Conservation (phyloP, 768 basidiomycete species). For the Hemileccinum rubropunctum region DNA sequence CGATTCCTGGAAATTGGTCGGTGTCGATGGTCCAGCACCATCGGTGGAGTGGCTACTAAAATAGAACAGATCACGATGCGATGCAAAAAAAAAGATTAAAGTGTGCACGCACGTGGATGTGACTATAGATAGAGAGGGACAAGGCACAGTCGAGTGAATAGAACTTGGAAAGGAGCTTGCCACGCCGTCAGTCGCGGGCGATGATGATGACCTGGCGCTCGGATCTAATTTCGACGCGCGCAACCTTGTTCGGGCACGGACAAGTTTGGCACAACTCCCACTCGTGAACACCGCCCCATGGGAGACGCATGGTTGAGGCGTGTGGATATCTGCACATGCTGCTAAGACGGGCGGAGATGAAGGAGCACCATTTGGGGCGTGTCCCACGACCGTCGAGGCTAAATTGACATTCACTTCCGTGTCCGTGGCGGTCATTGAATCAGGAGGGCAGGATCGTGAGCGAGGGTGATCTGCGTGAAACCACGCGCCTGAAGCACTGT, state of each 20-base stretch:
- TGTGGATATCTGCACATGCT: constrained; percentile 1
- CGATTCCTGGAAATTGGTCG: constrained; percentile 11
- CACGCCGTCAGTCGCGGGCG: constrained; percentile 11
- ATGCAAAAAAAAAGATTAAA: constrained; percentile 5
- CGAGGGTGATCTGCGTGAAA: background rate
- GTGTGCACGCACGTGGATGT: constrained; percentile 21
- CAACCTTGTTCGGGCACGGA: constrained; percentile 19
- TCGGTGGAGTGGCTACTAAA: constrained; percentile 13
- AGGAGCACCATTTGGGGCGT: constrained; percentile 1
- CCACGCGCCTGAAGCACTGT: background rate
- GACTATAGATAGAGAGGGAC: constrained; percentile 2
- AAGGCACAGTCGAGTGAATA: background rate
- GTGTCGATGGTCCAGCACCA: constrained; percentile 19
- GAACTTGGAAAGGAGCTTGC: constrained; percentile 3
- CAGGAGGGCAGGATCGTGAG: background rate
- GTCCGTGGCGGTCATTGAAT: constrained; percentile 4
- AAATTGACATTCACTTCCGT: background rate
- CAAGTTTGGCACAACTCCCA: constrained; percentile 10
- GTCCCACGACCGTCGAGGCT: constrained; percentile 2
- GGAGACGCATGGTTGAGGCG: constrained; percentile 9
- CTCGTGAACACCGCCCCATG: constrained; percentile 11
- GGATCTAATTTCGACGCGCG: constrained; percentile 15
- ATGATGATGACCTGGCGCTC: background rate
- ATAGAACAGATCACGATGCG: constrained; percentile 1
- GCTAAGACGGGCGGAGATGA: constrained; percentile 16